A percentile compares a stretch with the other conserved stretches of the same genome.
These are phyloP conservation scores for Geopyxis carbonaria DNA, from an alignment of 495 filamentous ascomycete genomes.

Conservation along the genomic window DNA sequence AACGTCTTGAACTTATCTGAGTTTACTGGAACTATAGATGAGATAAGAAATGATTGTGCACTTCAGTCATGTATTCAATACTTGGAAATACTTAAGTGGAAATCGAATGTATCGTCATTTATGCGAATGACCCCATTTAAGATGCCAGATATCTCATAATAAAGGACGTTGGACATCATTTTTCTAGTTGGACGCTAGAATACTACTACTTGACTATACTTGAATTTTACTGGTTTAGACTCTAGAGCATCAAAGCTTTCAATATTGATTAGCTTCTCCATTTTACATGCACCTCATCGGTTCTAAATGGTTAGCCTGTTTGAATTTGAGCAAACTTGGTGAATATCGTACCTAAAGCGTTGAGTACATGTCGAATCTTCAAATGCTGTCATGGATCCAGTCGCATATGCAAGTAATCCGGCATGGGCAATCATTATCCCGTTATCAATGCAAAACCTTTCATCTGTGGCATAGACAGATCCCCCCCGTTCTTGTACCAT, in stretches of 20 bases:
- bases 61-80: conserved; percentile 27
- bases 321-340: neutral
- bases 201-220: too few relatives aligned
- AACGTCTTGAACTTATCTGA: conserved; percentile 71
- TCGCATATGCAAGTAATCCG: conserved; percentile 65
- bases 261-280: conserved; percentile 72
- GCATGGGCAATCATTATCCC: conserved; percentile 99
- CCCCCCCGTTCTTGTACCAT: conserved; percentile 89
- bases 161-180: too few relatives aligned
- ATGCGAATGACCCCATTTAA: conserved; percentile 13
- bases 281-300: conserved; percentile 80
- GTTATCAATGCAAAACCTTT: conserved; percentile 97
- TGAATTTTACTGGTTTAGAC: too few relatives aligned
- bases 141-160: too few relatives aligned
- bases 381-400: conserved; percentile 56
- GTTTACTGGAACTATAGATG: conserved; percentile 30
- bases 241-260: neutral
- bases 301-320: conserved; percentile 31
- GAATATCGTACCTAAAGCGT: conserved; percentile 40
- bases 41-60: conserved; percentile 18
- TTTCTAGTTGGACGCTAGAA: too few relatives aligned
- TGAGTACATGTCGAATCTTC: conserved; percentile 84
- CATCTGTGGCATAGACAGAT: conserved; percentile 79
- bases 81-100: conserved; percentile 27
- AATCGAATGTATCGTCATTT: conserved; percentile 27